Base-by-base conservation (phyloP, 257 asterid species). In the Thymus quinquecostatus region DNA sequence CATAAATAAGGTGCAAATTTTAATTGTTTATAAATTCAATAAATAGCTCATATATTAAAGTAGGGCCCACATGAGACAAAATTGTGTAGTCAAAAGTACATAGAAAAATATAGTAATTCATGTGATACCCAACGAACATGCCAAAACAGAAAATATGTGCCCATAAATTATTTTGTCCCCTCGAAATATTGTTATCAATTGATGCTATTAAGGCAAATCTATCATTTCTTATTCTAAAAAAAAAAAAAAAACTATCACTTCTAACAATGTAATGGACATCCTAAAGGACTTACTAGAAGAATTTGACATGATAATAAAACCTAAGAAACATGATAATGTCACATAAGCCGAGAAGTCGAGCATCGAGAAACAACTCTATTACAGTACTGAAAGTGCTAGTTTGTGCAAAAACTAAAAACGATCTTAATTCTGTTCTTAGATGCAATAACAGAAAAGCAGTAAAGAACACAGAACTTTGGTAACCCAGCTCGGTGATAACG, bases 51-150 rank as follows among this genome's bases (percentile, higher is more conserved):
- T 21, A 45, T 45, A 45, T 4, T 8, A 45, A 1, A 49, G 55
- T 0, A 6, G 83, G 83, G 44, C 77, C 83, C 77, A 69, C 66
- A 21, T 8, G 72, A 48, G 77, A 56, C 79, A 63, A 57, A 69
- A 49, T 70, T 44, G 59, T 71, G 71, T 43, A 58, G 71, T 51
- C 71, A 79, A 47, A 53, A 68, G 70, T 70, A 70, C 83, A 60
- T 51, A 58, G 75, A 33, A 59, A 79, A 69, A 70, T 51, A 79
- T 70, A 74, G 71, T 70, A 75, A 70, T 65, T 75, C 80, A 70
- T 60, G 83, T 75, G 80, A 79, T 44, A 50, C 47, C 66, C 73
- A 73, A 60, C 40, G 64, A 68, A 68, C 75, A 66, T 77, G 71
- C 67, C 70, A 54, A 29, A 63, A 68, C 75, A 73, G 27, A 68